phyloP scores from a whole-genome alignment of 139 green algal genomes.

The Prasinococcaceae sp. region DNA sequence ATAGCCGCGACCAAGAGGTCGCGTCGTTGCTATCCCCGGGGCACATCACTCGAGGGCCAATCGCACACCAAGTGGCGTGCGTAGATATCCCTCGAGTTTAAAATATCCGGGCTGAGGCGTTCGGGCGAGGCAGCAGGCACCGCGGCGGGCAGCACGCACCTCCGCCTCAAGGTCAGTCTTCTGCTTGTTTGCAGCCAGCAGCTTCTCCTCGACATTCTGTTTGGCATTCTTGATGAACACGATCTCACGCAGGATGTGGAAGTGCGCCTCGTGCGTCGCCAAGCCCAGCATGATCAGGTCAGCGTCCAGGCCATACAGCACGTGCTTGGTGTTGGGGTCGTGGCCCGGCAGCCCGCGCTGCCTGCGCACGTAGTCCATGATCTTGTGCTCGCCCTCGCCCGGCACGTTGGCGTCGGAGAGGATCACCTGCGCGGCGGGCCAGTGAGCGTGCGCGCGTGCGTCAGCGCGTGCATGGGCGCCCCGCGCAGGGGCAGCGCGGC shows the following conservation, averaged over 20 bases:
- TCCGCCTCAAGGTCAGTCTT: too few relatives aligned
- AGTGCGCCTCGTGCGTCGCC: conserved; percentile 80
- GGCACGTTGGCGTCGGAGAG: conserved; percentile 84
- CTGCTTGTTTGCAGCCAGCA: conserved; percentile 4
- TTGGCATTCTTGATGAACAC: not conserved
- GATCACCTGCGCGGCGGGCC: conserved; percentile 55
- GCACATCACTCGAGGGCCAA: too few relatives aligned
- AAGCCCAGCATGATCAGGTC: conserved; percentile 97
- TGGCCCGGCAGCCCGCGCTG: conserved; percentile 70
- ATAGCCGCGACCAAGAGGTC: too few relatives aligned
- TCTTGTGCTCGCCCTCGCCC: conserved; percentile 98
- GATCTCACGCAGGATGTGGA: conserved; percentile 58
- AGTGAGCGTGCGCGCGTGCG: too few relatives aligned
- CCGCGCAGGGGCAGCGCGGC: too few relatives aligned
- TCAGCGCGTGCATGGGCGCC: too few relatives aligned
- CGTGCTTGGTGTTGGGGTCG: conserved; percentile 75
- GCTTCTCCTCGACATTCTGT: conserved; percentile 27
- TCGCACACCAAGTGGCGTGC: too few relatives aligned
- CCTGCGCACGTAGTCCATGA: conserved; percentile 52
- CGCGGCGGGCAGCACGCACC: too few relatives aligned
- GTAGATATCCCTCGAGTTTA: too few relatives aligned
- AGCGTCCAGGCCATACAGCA: conserved; percentile 93
- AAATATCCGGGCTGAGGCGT: too few relatives aligned
- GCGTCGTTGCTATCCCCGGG: too few relatives aligned
- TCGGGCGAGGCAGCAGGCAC: too few relatives aligned